Evolutionary conservation across 2,329 filamentous ascomycete species (phyloP), one percentile per base, ranked within the genome.

Genomic region (Cytospora chrysosperma): DNA sequence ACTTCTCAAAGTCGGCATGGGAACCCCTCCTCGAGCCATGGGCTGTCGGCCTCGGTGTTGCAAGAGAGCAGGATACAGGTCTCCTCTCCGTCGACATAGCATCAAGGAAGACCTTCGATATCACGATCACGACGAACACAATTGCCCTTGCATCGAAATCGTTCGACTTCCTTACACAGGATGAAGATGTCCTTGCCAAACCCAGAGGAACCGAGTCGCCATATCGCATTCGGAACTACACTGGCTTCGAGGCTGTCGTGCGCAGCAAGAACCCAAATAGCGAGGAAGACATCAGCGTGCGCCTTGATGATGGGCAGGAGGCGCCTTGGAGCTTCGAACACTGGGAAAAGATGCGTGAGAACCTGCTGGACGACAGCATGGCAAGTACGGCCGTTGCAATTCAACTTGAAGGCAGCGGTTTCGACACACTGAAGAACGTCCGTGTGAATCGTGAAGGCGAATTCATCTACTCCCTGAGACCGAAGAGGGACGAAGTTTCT

Each of bases 1-100:
- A 99, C 76, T 99, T 99, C 77, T 95, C 95, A 17, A 99, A 99
- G 75, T 99, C 95, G 0, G 92, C 93, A 4, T 99, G 95, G 95
- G 95, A 99, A 75, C 95, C 95, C 3, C 78, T 99, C 37, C 87
- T 99, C 28, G 95, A 99, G 74, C 96, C 96, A 9, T 99, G 95
- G 95, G 88, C 94, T 68, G 82, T 98, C n/a, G 93, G 93, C 2
- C 87, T 99, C 69, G 92, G 96, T 67, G 86, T 98, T 74, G 88
- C 91, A 0, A 93, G 89, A 70, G 88, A 95, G 63, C 82, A 87
- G 28, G 84, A 86, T 50, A 91, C 89, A 0, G 91, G 94, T 43
- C 82, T 90, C 58, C 79, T 97, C 65, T 90, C 92, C 0, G 82
- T 99, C 21, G 93, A 98, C 62, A 79, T 97, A 2, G 90, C 90